phyloP scores from a whole-genome alignment of 495 filamentous ascomycete genomes.

The Xylaria grammica region DNA sequence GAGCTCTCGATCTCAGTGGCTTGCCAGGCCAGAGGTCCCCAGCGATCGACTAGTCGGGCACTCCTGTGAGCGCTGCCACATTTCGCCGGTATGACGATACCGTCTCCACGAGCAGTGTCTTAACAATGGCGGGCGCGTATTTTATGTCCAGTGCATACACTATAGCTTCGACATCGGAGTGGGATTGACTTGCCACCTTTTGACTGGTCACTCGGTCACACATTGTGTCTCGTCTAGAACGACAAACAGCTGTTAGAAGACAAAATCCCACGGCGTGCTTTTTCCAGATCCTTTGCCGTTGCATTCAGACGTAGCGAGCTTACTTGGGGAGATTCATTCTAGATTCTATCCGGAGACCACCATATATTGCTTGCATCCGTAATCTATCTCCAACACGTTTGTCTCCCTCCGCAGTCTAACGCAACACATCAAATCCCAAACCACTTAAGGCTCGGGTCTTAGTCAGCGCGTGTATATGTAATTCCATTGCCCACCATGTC shows the following conservation, averaged over 20 bases:
- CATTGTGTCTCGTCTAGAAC: neutral
- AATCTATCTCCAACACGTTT: neutral
- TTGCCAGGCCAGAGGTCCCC: neutral
- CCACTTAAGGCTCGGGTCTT: neutral
- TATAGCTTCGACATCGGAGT: constrained; percentile 19
- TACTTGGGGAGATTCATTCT: neutral
- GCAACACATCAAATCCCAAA: neutral
- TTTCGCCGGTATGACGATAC: constrained; percentile 2
- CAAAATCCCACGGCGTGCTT: too few relatives aligned
- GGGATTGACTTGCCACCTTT: neutral
- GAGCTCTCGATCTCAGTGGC: too few relatives aligned
- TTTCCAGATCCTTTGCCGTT: too few relatives aligned
- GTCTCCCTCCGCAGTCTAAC: neutral
- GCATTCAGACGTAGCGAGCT: neutral
- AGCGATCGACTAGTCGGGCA: constrained; percentile 2
- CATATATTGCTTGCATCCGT: too few relatives aligned
- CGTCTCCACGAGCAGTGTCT: neutral
- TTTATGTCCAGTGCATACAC: too few relatives aligned
- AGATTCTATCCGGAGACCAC: too few relatives aligned
- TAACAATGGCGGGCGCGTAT: neutral
- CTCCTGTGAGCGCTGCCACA: neutral
- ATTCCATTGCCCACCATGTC: constrained; percentile 30
- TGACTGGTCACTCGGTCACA: neutral
- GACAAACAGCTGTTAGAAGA: neutral
- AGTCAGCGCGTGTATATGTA: neutral